phyloP scores from a whole-genome alignment of 2,329 filamentous ascomycete species.

The Bertia moriformis region DNA sequence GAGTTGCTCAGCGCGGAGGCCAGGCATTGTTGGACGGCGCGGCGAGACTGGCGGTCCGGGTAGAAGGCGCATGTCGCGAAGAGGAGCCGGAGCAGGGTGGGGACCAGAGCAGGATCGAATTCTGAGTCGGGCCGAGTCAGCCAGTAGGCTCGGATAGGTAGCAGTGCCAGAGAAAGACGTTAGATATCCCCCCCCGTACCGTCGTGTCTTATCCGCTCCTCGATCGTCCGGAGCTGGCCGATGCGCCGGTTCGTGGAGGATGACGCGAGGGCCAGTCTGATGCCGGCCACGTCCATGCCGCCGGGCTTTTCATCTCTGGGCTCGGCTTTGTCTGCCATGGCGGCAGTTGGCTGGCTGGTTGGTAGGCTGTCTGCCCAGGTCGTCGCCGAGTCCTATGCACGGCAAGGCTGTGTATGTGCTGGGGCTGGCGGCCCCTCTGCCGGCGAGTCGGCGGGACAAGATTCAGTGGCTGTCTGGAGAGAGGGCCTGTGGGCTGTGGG shows the following conservation, averaged over 20 bases:
- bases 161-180: slow-evolving; percentile 3
- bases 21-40: slow-evolving; percentile 63
- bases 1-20: slow-evolving; percentile 49
- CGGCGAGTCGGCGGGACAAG: too few species aligned
- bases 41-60: slow-evolving; percentile 68
- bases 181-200: too few species aligned
- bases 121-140: slow-evolving; percentile 29
- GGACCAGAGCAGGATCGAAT: slow-evolving; percentile 27
- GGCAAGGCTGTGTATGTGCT: too few species aligned
- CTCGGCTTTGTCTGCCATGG: too few species aligned
- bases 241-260: slow-evolving; percentile 46
- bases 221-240: slow-evolving; percentile 34
- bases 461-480: too few species aligned
- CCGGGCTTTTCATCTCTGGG: too few species aligned
- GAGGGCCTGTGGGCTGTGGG: too few species aligned
- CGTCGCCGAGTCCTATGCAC: too few species aligned
- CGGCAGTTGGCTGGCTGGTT: too few species aligned
- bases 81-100: slow-evolving; percentile 52
- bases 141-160: slow-evolving; percentile 5
- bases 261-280: slow-evolving; percentile 36
- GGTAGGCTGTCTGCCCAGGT: too few species aligned
- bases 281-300: slow-evolving; percentile 34
- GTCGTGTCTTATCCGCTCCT: slow-evolving; percentile 39
- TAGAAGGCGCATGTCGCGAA: slow-evolving; percentile 83
- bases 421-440: too few species aligned